phyloP scores from a whole-genome alignment of 192 early-diverging fungal genomes.

The Tieghemiomyces parasiticus region DNA sequence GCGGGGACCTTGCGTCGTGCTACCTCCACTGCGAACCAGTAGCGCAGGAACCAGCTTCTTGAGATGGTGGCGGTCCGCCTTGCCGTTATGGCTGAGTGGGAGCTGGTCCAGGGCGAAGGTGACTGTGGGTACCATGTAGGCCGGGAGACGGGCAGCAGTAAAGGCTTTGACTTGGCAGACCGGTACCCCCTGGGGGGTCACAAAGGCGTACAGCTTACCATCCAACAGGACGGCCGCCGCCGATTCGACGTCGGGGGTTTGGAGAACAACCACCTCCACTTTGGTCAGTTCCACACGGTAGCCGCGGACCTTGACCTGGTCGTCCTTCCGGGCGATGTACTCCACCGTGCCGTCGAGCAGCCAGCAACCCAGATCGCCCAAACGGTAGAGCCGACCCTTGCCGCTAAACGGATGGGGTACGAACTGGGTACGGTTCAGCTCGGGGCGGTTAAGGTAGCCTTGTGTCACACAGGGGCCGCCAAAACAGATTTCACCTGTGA shows the following conservation, averaged over 20 bases:
- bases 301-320: background rate
- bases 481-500: slow-evolving; percentile 19
- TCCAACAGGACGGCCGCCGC: background rate
- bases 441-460: background rate
- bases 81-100: no score
- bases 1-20: no score
- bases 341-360: background rate
- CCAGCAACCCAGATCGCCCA: background rate
- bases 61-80: no score
- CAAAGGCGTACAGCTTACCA: background rate
- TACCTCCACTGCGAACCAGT: no score
- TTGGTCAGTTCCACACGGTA: background rate
- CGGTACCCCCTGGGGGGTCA: background rate
- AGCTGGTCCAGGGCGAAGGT: no score
- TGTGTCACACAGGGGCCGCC: background rate
- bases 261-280: background rate
- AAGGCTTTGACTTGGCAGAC: background rate
- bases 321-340: background rate
- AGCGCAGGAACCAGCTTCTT: no score
- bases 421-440: background rate
- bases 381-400: background rate
- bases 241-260: background rate
- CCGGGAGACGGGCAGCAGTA: background rate
- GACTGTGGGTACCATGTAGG: background rate
- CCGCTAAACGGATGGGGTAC: background rate